Conservation (phyloP, 257 asterid genomes). For the Coffea canephora region DNA sequence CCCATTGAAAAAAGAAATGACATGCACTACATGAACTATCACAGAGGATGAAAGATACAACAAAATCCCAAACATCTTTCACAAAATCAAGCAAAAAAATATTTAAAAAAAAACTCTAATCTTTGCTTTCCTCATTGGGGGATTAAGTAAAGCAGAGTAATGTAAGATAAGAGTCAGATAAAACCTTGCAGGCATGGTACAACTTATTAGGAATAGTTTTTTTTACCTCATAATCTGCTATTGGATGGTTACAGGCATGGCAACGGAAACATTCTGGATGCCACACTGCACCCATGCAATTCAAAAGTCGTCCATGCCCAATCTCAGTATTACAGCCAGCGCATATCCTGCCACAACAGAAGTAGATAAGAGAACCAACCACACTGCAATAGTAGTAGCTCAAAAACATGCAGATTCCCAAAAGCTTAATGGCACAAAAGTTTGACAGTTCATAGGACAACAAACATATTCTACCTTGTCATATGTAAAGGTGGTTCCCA, state of each 20-base stretch:
- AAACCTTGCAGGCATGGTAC: not conserved
- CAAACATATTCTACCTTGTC: not conserved
- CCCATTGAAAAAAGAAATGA: not conserved
- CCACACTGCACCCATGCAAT: constrained; percentile 93
- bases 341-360: constrained; percentile 64
- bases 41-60: not conserved
- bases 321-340: constrained; percentile 86
- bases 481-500: not conserved
- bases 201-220: not conserved
- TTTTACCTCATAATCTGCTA: constrained; percentile 84
- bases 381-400: not conserved
- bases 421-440: not conserved
- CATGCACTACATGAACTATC: not conserved
- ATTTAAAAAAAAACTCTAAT: not conserved
- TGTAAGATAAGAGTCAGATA: not conserved
- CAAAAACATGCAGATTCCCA: not conserved
- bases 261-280: constrained; percentile 97
- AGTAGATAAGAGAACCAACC: constrained; percentile 6
- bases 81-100: not conserved
- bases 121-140: not conserved
- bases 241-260: constrained; percentile 83
- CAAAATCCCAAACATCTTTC: not conserved
- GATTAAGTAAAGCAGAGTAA: not conserved
- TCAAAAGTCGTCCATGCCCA: constrained; percentile 82
- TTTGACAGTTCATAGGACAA: not conserved